These are phyloP conservation scores for Tremella mesenterica DNA, from an alignment of 768 basidiomycete genomes.

Conservation along the genomic window DNA sequence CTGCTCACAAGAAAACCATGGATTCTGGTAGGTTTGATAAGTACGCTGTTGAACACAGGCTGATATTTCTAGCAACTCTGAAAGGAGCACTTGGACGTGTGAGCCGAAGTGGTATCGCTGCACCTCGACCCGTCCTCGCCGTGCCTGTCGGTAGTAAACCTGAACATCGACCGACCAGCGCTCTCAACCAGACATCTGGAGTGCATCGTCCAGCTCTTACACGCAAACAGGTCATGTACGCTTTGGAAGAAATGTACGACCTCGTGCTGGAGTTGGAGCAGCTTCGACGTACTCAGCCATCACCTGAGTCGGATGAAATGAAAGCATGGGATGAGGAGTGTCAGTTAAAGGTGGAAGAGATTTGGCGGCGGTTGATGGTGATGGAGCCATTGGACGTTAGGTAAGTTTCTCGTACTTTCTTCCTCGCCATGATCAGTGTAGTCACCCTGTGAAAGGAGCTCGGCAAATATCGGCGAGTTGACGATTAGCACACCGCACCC, in stretches of 20 bases:
- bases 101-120: constrained; percentile 85
- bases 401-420: constrained; percentile 47
- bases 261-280: constrained; percentile 76
- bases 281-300: constrained; percentile 66
- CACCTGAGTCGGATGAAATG: constrained; percentile 33
- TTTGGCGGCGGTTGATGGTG: constrained; percentile 78
- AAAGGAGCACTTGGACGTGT: constrained; percentile 93
- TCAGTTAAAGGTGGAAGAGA: constrained; percentile 50
- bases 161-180: constrained; percentile 39
- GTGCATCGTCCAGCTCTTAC: constrained; percentile 50
- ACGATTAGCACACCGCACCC: constrained; percentile 79
- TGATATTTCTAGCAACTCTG: constrained; percentile 45
- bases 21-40: constrained; percentile 17
- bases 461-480: too few species aligned
- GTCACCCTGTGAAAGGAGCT: too few species aligned
- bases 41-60: background rate
- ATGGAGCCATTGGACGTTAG: constrained; percentile 88
- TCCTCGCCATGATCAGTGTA: background rate
- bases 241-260: constrained; percentile 79
- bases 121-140: constrained; percentile 90
- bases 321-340: constrained; percentile 37
- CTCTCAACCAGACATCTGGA: constrained; percentile 33
- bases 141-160: constrained; percentile 53
- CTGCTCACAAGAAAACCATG: constrained; percentile 23
- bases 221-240: constrained; percentile 64